Base-by-base conservation (phyloP, 371 early-diverging fungal genomes). In the Lichtheimia ramosa region DNA sequence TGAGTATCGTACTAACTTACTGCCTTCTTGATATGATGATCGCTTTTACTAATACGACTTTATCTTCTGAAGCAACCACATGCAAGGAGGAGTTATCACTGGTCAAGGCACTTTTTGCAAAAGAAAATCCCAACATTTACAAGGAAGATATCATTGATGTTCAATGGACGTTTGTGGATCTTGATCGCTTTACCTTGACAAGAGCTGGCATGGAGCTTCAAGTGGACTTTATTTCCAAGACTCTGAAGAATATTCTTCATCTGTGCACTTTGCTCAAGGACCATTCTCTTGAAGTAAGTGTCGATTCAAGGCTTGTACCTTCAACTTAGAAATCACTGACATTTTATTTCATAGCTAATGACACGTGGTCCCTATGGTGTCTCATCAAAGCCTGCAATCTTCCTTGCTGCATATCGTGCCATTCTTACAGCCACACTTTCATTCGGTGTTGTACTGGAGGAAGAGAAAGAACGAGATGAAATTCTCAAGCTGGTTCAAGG, bases 71-170 rank as follows among this genome's bases (percentile, higher is more conserved):
- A 59, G 59, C 43, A 59, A 52, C 59, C 21, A 59, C 51, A 3
- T 73, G 67, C 56, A 61, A 74, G 40, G 63, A 73, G 16, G 75
- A 74, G 23, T 23, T 69, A 4, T 51, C 54, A 10, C 56, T 60
- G 8, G 61, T 66, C 1, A 74, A 73, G 58, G 72, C 67, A 6
- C 58, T 83, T 3, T 83, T 83, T 64, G 80, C 63, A 51, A 76
- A 75, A 54, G 83, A 83, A 49, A 74, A 73, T 48, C 79, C 83
- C 28, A 83, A 83, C 43, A 83, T 81, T 48, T 83, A 75, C 56
- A 79, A 80, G 40, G 83, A 83, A 61, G 76, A 77, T 46, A 54
- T 83, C 42, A 65, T 83, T 28, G 83, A 83, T 57, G 48, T 73
- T n/a, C 82, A 83, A 68, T 77, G 77, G 78, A 64, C 74, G 5